These are phyloP conservation scores for Pseudogymnoascus verrucosus DNA, from an alignment of 2,329 filamentous ascomycete genomes.

Conservation along the genomic window DNA sequence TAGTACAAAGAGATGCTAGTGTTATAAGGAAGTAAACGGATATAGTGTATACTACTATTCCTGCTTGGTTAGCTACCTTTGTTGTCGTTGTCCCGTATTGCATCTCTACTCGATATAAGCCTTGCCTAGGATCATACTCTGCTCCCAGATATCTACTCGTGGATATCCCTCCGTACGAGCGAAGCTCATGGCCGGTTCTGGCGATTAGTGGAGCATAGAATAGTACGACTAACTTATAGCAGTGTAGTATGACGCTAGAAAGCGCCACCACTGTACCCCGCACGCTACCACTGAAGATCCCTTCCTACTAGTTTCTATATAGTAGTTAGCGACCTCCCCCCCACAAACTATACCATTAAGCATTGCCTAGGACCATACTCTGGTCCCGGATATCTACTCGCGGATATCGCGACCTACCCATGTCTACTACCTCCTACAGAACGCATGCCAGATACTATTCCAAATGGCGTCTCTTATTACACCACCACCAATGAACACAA, in stretches of 20 bases:
- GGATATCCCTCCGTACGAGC: too few species aligned
- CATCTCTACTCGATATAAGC: too few species aligned
- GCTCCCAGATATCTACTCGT: too few species aligned
- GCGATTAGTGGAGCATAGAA: neutral
- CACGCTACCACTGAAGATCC: neutral
- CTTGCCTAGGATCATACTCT: too few species aligned
- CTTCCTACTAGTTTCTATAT: neutral
- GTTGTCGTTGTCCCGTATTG: too few species aligned
- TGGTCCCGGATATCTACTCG: neutral
- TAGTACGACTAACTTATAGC: neutral
- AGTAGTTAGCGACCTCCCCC: neutral
- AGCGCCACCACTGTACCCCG: neutral
- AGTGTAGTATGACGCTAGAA: neutral
- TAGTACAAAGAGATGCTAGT: too few species aligned
- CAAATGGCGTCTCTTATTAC: neutral
- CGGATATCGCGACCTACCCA: neutral
- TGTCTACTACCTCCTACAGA: neutral
- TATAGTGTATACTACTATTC: too few species aligned
- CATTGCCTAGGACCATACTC: neutral
- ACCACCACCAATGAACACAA: constrained; percentile 15
- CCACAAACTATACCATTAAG: neutral
- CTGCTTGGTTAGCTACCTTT: too few species aligned
- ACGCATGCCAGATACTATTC: neutral
- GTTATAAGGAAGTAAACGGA: too few species aligned
- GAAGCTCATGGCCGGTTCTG: neutral